Percentiles rank a stretch among this genome's conserved stretches.
Evolutionary conservation across 306 rosid genomes (phyloP).

Genomic region (Lithocarpus polystachyus): DNA sequence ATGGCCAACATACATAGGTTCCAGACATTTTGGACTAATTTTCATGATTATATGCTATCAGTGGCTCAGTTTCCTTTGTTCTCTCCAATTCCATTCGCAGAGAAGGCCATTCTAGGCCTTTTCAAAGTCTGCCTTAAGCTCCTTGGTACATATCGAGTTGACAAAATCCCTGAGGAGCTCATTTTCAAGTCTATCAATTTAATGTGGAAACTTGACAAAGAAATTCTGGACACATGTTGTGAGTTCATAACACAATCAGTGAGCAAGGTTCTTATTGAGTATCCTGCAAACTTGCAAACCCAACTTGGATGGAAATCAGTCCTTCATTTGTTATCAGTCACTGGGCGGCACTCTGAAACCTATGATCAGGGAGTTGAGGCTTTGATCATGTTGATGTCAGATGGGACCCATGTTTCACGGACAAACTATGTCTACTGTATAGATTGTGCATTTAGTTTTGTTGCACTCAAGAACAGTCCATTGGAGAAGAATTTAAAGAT

Average conservation of each 20-base stretch:
- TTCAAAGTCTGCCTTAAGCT: conserved; percentile 59
- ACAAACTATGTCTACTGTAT: conserved; percentile 59
- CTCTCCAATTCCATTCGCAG: conserved; percentile 82
- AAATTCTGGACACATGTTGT: conserved; percentile 66
- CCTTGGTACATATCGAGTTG: conserved; percentile 46
- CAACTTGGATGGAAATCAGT: conserved; percentile 77
- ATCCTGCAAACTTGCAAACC: conserved; percentile 70
- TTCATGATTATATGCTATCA: conserved; percentile 60
- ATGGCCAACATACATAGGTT: conserved; percentile 59
- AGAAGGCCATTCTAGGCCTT: conserved; percentile 66
- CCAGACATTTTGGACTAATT: conserved; percentile 66
- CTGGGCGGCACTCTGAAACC: conserved; percentile 66
- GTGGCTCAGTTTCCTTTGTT: conserved; percentile 84
- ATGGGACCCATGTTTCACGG: conserved; percentile 41
- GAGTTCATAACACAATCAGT: conserved; percentile 51
- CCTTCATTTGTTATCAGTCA: conserved; percentile 65
- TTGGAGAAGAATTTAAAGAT: conserved; percentile 71
- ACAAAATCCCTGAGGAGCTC: conserved; percentile 64
- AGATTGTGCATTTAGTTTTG: conserved; percentile 72
- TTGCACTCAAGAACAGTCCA: conserved; percentile 79
- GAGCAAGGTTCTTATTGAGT: conserved; percentile 53
- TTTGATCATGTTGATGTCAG: conserved; percentile 57
- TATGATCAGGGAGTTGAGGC: conserved; percentile 73
- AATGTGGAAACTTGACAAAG: conserved; percentile 94
- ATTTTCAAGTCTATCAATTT: conserved; percentile 82